Base-by-base conservation (phyloP, 2,329 filamentous ascomycete genomes). In the Pseudopyricularia javanii region DNA sequence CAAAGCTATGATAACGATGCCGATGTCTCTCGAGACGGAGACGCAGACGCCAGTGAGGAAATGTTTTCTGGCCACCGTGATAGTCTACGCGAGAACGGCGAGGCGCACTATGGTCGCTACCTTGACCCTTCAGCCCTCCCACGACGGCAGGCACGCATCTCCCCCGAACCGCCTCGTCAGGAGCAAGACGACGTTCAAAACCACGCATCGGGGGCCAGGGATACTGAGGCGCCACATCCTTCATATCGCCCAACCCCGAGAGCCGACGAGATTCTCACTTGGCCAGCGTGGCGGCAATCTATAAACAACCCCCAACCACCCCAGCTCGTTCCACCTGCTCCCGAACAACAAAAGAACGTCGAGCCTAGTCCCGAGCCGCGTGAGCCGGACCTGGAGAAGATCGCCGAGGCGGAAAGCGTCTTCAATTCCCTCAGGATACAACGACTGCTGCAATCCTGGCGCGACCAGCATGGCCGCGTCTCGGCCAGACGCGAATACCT, bases 11-110 rank as follows among this genome's bases (percentile, higher is more conserved):
- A 26, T 11, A 35, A 51, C n/a, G 50, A 51, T n/a, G 50, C 50
- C 26, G 50, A 51, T 40, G 50, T 51, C 17, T 51, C 50, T 22
- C 24, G 50, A 33, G 37, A 51, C 35, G 50, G 24, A 15, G 35
- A 51, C 9, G 37, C 50, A 26, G 40, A 45, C 8, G 22, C 20
- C 40, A 24, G 20, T 24, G 40, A 45, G 15, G 22, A 45, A 26
- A 11, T 26, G 3, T 45, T 45, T 20, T 15, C 24, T 24, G 20
- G 40, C 12, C 24, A 45, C 24, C 20, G 40, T 11, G 24, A 20
- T 45, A 45, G 20, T 24, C 17, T 17, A 20, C 40, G 11, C 40
- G 3, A 12, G 24, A 26, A 45, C 22, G 40, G 24, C 24, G 15
- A 20, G 40, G 40, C 12, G 11, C 40, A 14, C 5, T 11, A 20